Conservation (phyloP, 805 yeast genomes). For the Kluyveromyces siamensis region DNA sequence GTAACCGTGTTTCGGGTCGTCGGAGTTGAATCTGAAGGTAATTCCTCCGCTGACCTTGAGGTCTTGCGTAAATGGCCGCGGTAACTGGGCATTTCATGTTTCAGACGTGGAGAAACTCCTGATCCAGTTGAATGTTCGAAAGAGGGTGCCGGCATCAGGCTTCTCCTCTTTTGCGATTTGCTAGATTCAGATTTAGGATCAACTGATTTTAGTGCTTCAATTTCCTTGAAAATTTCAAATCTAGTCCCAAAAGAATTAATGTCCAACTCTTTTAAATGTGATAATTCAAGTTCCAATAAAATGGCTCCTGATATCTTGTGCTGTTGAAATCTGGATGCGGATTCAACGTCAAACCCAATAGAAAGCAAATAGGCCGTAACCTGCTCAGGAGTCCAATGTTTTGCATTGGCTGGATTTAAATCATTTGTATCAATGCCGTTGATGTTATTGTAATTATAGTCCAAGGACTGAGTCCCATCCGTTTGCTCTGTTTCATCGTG, state of each 20-base stretch:
- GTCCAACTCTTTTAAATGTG: slow-evolving; percentile 84
- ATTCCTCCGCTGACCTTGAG: slow-evolving; percentile 18
- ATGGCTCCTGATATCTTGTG: slow-evolving; percentile 89
- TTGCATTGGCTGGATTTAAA: slow-evolving; percentile 41
- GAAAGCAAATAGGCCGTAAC: slow-evolving; percentile 69
- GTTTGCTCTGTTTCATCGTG: slow-evolving; percentile 2
- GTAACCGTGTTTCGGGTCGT: background rate
- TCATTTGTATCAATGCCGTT: slow-evolving; percentile 21
- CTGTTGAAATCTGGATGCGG: slow-evolving; percentile 71
- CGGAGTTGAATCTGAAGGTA: slow-evolving; percentile 5
- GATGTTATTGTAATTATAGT: slow-evolving; percentile 6
- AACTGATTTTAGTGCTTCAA: slow-evolving; percentile 48
- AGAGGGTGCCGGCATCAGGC: slow-evolving; percentile 36
- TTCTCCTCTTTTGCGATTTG: slow-evolving; percentile 8
- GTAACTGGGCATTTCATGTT: slow-evolving; percentile 7
- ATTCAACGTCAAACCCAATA: slow-evolving; percentile 62
- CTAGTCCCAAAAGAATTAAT: slow-evolving; percentile 91
- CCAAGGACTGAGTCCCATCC: slow-evolving; percentile 9
- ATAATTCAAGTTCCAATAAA: slow-evolving; percentile 72
- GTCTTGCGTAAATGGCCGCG: slow-evolving; percentile 13
- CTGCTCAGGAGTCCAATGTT: slow-evolving; percentile 76
- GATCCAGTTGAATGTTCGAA: slow-evolving; percentile 5
- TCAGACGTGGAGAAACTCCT: slow-evolving; percentile 1
- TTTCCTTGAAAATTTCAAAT: slow-evolving; percentile 83
- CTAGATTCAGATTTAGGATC: slow-evolving; percentile 2